Conservation (phyloP, 2,329 filamentous ascomycete species). For the Cyclaneusma minus region DNA sequence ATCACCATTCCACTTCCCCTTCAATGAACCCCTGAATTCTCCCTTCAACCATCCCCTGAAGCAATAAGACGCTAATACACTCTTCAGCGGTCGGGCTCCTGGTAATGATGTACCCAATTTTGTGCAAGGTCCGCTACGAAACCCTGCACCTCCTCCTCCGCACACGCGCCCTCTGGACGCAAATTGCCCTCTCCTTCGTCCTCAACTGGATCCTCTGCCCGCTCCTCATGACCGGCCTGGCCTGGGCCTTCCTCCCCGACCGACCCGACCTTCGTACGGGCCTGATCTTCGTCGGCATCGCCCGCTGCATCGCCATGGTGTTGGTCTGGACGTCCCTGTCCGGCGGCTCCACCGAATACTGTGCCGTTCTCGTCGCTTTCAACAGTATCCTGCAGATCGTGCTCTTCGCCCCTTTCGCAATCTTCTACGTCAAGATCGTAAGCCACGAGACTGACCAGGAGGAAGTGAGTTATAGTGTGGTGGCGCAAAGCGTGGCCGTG, state of each 20-base stretch:
- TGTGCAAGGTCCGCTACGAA: slow-evolving; percentile 76
- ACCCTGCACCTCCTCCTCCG: slow-evolving; percentile 51
- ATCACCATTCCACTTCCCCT: slow-evolving; percentile 1
- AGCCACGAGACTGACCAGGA: slow-evolving; percentile 28
- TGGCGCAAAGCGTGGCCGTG: slow-evolving; percentile 67
- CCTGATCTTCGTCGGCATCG: slow-evolving; percentile 69
- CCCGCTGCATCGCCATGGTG: slow-evolving; percentile 80
- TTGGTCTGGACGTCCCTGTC: slow-evolving; percentile 68
- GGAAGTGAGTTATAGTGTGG: slow-evolving; percentile 42
- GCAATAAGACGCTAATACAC: background rate
- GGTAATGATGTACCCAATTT: slow-evolving; percentile 89
- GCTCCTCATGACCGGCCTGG: slow-evolving; percentile 59
- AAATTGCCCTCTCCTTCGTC: slow-evolving; percentile 61
- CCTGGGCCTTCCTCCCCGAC: slow-evolving; percentile 54
- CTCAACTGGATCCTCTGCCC: slow-evolving; percentile 77
- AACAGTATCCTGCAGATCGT: slow-evolving; percentile 65
- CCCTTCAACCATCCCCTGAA: background rate
- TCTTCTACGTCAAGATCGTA: slow-evolving; percentile 59
- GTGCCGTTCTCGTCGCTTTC: slow-evolving; percentile 62
- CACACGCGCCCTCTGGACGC: slow-evolving; percentile 52
- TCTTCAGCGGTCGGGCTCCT: slow-evolving; percentile 56
- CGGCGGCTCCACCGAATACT: slow-evolving; percentile 67
- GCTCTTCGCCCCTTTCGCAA: slow-evolving; percentile 52
- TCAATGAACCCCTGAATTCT: background rate
- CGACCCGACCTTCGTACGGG: slow-evolving; percentile 43